These are phyloP conservation scores for Rhizoclosmatium sp. DNA, from an alignment of 192 early-diverging fungal genomes.

Conservation along the genomic window DNA sequence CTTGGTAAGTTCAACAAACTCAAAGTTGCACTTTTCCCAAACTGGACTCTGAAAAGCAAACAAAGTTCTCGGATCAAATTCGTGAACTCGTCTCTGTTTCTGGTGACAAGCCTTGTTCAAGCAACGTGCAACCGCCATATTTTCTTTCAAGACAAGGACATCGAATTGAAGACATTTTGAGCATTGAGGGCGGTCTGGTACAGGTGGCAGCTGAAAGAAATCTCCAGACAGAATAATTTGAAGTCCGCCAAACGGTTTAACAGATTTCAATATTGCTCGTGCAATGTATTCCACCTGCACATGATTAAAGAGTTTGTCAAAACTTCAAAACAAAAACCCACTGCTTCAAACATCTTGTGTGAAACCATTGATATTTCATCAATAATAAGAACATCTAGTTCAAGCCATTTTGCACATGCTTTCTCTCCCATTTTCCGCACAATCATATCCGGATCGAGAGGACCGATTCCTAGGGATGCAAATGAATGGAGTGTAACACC, in stretches of 20 bases:
- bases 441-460: not conserved
- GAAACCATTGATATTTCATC: constrained; percentile 36
- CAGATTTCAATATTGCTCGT: constrained; percentile 8
- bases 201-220: constrained; percentile 34
- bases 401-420: constrained; percentile 2
- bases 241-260: constrained; percentile 19
- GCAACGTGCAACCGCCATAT: not conserved
- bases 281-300: constrained; percentile 5
- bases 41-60: constrained; percentile 22
- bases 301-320: not conserved
- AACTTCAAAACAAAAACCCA: not conserved
- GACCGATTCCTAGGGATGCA: constrained; percentile 5
- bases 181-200: constrained; percentile 1
- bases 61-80: constrained; percentile 10
- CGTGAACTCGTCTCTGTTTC: not conserved
- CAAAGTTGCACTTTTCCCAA: constrained; percentile 15
- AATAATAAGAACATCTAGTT: constrained; percentile 29
- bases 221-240: constrained; percentile 34
- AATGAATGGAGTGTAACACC: constrained; percentile 37
- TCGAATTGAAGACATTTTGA: not conserved
- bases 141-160: not conserved
- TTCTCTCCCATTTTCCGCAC: not conserved
- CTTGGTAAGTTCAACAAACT: constrained; percentile 17
- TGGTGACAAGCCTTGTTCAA: not conserved
- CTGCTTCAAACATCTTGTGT: constrained; percentile 8